Evolutionary conservation across 805 yeast genomes (phyloP).

Genomic region (Alloascoidea hylecoeti): DNA sequence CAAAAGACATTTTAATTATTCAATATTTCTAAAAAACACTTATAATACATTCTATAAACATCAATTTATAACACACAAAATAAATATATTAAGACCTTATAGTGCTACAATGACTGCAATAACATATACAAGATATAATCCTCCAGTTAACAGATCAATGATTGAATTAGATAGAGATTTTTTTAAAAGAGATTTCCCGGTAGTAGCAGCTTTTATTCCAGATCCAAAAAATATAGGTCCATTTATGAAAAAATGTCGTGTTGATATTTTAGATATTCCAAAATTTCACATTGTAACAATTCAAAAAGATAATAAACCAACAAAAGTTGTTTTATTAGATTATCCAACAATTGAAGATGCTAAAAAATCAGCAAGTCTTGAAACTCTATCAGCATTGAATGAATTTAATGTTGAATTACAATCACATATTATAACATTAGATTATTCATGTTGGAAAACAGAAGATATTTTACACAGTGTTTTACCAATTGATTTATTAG

Average conservation of each 20-base stretch:
- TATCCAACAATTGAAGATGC: conserved; percentile 31
- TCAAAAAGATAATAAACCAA: conserved; percentile 12
- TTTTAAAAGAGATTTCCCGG: conserved; percentile 40
- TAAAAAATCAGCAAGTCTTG: conserved; percentile 21
- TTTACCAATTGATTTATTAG: conserved; percentile 54
- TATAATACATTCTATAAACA: no score
- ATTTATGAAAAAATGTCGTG: conserved; percentile 43
- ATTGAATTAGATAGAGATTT: conserved; percentile 47
- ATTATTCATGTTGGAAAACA: conserved; percentile 74
- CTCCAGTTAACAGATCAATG: conserved; percentile 63
- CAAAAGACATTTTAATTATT: no score
- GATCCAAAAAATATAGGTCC: conserved; percentile 46
- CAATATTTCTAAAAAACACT: no score
- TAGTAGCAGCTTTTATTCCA: conserved; percentile 57
- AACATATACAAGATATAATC: no score
- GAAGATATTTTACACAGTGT: conserved; percentile 76
- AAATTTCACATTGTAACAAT: conserved; percentile 58
- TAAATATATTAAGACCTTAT: no score
- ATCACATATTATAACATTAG: conserved; percentile 42
- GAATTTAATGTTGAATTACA: conserved; percentile 30
- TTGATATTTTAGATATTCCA: conserved; percentile 57
- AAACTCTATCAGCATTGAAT: conserved; percentile 29
- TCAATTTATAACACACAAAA: no score
- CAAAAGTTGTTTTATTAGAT: conserved; percentile 46
- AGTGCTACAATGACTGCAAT: no score